These are phyloP conservation scores for Penicillium aurantiogriseum DNA, from an alignment of 2,329 filamentous ascomycete species.

Conservation along the genomic window DNA sequence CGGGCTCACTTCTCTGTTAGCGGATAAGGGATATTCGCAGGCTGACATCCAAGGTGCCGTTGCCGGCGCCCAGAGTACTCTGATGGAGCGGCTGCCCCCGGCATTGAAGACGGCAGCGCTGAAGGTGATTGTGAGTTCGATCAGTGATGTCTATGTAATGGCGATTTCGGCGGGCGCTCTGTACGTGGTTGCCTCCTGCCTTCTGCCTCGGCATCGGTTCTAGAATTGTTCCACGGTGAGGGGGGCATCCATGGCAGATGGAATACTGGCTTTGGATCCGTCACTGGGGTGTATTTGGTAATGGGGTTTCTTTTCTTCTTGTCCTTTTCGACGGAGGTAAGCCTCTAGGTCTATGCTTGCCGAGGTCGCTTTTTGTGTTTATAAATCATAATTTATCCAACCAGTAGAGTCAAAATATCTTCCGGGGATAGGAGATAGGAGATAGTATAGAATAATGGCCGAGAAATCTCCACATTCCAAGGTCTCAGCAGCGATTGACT, in stretches of 20 bases:
- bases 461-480: background rate
- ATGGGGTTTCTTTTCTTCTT: background rate
- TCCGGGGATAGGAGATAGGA: background rate
- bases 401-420: background rate
- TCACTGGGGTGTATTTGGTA: background rate
- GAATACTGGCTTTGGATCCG: background rate
- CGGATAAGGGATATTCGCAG: background rate
- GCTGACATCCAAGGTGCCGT: background rate
- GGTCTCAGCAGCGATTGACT: background rate
- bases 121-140: background rate
- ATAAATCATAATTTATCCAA: background rate
- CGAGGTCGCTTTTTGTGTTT: background rate
- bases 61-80: background rate
- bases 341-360: background rate
- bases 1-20: background rate
- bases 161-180: background rate
- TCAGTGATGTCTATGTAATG: background rate
- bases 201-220: background rate
- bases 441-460: background rate
- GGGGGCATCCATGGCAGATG: background rate
- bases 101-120: background rate
- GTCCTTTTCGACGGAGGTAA: background rate
- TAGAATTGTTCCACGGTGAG: background rate
- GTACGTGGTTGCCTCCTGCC: background rate
- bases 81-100: background rate